A percentile compares a stretch with the other conserved stretches of the same genome.
Conservation (phyloP, 805 yeast species). For the Spathaspora girioi region DNA sequence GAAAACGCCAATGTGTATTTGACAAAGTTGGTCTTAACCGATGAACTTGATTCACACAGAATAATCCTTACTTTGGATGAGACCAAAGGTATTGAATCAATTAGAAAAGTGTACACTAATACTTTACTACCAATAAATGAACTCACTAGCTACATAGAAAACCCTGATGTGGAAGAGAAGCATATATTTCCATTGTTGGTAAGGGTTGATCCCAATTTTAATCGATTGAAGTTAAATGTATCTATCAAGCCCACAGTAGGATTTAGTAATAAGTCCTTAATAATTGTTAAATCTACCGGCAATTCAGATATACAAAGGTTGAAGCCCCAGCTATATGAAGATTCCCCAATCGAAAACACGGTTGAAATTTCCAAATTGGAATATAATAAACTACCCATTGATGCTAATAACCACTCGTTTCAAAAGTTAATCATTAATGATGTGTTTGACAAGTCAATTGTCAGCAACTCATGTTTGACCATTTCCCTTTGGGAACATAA, state of each 20-base stretch:
- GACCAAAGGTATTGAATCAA: constrained; percentile 15
- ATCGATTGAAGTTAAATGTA: constrained; percentile 26
- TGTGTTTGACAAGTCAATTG: constrained; percentile 11
- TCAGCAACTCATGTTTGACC: constrained; percentile 16
- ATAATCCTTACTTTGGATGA: constrained; percentile 17
- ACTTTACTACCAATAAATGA: constrained; percentile 11
- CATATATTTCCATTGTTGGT: constrained; percentile 27
- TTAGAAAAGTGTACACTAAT: constrained; percentile 14
- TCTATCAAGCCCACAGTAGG: constrained; percentile 14
- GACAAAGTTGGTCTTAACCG: constrained; percentile 15
- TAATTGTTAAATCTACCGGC: constrained; percentile 28
- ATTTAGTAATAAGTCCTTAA: constrained; percentile 15
- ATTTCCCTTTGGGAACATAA: constrained; percentile 25
- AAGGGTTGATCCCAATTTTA: constrained; percentile 18
- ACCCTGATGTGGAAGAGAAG: constrained; percentile 8
- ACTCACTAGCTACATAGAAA: constrained; percentile 24
- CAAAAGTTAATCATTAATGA: constrained; percentile 30
- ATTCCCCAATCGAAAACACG: constrained; percentile 1
- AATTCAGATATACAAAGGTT: constrained; percentile 10
- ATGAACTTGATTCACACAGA: constrained; percentile 21
- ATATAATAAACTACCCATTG: constrained; percentile 24
- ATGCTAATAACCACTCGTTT: constrained; percentile 8
- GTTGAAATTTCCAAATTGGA: constrained; percentile 28
- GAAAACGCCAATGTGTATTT: constrained; percentile 2
- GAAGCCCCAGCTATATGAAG: constrained; percentile 8